Conservation (phyloP, 179 eudicot genomes). For the Actinidia chinensis region DNA sequence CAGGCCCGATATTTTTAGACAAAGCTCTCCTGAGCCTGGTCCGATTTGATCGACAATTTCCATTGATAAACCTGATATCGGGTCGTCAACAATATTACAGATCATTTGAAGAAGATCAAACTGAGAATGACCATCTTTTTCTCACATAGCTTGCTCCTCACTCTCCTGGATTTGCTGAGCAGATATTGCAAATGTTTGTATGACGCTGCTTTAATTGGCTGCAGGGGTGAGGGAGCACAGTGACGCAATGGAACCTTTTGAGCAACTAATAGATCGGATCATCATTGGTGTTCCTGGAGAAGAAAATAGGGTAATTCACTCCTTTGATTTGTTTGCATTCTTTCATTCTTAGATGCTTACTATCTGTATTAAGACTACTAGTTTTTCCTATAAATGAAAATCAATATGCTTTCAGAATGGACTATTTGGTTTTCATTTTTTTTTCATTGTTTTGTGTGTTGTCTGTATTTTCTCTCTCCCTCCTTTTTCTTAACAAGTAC, state of each 20-base stretch:
- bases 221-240: conserved; percentile 57
- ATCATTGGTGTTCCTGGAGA: conserved; percentile 81
- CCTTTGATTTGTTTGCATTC: too few species aligned
- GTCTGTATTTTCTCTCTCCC: neutral
- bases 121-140: conserved; percentile 72
- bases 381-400: neutral
- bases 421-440: neutral
- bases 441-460: neutral
- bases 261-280: conserved; percentile 78
- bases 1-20: conserved; percentile 86
- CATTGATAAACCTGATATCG: conserved; percentile 83
- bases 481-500: neutral
- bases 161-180: conserved; percentile 94
- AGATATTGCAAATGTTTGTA: conserved; percentile 89
- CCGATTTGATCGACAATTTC: conserved; percentile 83
- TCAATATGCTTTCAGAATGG: neutral
- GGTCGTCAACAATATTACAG: conserved; percentile 81
- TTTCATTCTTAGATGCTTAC: too few species aligned
- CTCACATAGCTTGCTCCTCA: conserved; percentile 83
- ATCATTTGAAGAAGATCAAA: conserved; percentile 67
- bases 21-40: conserved; percentile 90
- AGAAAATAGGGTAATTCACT: conserved; percentile 30
- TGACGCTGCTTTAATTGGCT: conserved; percentile 89
- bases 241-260: conserved; percentile 74
- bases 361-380: too few species aligned